Evolutionary conservation across 192 early-diverging fungal genomes (phyloP).

Genomic region (Mortierella hygrophila): DNA sequence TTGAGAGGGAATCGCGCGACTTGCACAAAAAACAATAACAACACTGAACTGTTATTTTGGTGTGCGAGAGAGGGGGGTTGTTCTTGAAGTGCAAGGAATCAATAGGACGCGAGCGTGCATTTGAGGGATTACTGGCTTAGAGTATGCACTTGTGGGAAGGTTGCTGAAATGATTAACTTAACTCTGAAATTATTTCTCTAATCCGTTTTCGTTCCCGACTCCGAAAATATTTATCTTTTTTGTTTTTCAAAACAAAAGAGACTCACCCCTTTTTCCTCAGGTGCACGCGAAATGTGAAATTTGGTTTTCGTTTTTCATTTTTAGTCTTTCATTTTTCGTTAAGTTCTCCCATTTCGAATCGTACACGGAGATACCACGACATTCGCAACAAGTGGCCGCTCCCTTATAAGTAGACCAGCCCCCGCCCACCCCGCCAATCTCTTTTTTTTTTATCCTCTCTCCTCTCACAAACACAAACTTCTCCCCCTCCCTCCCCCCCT

Average conservation of each 20-base stretch:
- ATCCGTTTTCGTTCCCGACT: neutral
- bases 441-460: constrained; percentile 7
- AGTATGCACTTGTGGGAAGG: too few species aligned
- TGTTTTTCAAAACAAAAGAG: neutral
- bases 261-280: neutral
- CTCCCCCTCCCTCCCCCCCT: constrained; percentile 17
- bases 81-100: too few species aligned
- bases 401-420: constrained; percentile 23
- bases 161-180: neutral
- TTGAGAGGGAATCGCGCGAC: neutral
- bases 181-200: neutral
- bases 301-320: neutral
- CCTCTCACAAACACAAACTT: constrained; percentile 11
- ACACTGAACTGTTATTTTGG: neutral
- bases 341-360: neutral
- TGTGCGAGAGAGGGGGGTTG: too few species aligned
- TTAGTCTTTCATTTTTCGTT: neutral
- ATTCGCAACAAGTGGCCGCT: neutral
- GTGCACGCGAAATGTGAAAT: neutral
- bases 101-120: too few species aligned
- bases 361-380: neutral
- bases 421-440: neutral
- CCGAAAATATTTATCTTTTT: neutral
- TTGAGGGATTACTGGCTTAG: too few species aligned
- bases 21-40: neutral